Conservation (phyloP, 352 stramenopile genomes). For the Globisporangium spinosum region DNA sequence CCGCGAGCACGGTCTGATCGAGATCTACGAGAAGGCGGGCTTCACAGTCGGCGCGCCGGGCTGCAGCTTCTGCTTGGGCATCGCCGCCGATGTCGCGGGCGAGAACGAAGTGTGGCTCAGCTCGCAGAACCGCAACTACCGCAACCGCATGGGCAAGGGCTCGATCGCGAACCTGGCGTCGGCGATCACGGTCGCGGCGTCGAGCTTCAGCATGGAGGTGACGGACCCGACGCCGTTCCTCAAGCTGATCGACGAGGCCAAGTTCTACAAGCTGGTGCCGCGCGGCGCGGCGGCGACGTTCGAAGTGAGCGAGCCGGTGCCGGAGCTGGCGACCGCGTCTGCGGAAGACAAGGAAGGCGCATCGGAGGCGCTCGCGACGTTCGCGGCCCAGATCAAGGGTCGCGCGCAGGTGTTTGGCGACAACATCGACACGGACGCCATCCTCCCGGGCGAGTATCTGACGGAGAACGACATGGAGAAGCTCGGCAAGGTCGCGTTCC, state of each 20-base stretch:
- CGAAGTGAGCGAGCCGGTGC: slow-evolving; percentile 41
- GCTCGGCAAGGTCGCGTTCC: slow-evolving; percentile 78
- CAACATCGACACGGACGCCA: slow-evolving; percentile 89
- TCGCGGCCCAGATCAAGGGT: slow-evolving; percentile 54
- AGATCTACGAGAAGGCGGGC: slow-evolving; percentile 76
- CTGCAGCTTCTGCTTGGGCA: slow-evolving; percentile 81
- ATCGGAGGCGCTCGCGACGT: slow-evolving; percentile 33
- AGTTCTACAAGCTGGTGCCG: slow-evolving; percentile 60
- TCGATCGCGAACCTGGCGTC: slow-evolving; percentile 81
- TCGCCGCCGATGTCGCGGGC: slow-evolving; percentile 75
- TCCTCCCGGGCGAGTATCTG: slow-evolving; percentile 76
- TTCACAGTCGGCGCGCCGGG: slow-evolving; percentile 74
- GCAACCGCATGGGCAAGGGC: slow-evolving; percentile 83
- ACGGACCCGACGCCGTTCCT: slow-evolving; percentile 76
- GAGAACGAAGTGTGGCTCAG: slow-evolving; percentile 85
- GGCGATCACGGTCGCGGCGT: slow-evolving; percentile 76
- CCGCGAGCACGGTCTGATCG: slow-evolving; percentile 65
- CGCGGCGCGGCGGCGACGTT: slow-evolving; percentile 41
- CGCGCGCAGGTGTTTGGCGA: slow-evolving; percentile 83
- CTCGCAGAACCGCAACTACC: slow-evolving; percentile 85
- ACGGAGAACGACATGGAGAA: slow-evolving; percentile 85
- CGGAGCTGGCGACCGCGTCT: slow-evolving; percentile 39
- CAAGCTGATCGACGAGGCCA: slow-evolving; percentile 62
- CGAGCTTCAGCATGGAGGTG: slow-evolving; percentile 79
- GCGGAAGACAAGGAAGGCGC: slow-evolving; percentile 24